Base-by-base conservation (phyloP, 164 flowering plant species). In the Sedum album region DNA sequence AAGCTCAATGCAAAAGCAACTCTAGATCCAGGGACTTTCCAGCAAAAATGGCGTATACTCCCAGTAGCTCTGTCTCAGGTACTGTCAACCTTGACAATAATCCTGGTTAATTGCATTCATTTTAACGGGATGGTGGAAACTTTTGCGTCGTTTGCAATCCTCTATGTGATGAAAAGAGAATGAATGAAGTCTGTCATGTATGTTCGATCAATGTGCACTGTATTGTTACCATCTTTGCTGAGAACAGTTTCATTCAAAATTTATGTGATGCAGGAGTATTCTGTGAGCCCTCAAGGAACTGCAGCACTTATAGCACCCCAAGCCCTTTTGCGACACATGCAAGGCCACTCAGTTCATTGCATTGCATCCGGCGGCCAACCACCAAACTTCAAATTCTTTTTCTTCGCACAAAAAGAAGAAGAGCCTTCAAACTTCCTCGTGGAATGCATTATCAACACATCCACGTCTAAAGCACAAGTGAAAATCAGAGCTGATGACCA, bases 351-450 rank as follows among this genome's bases (percentile, higher is more conserved):
- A 68, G 83, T 95, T 69, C 93, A 91, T 53, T 92, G 96, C 80
- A 89, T 90, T 63, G 99, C 99, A 65, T 95, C 99, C 0, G 97
- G 97, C 9, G 97, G 99, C 70, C 89, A 92, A 79, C 70, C 96
- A 33, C 97, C 99, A n/a, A 90, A 88, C 76, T 86, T 88, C 80
- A 95, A 90, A 83, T 90, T 90, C 81, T 95, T 92, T 81, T 95
- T 95, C 87, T 88, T 83, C 75, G 97, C 97, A 31, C 97, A 95
- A 66, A 88, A 86, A 66, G 88, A 83, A 65, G 92, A 88, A 69
- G 93, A 83, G 28, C 42, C 86, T 6, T 81, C 90, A 2, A 75
- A 71, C 4, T 95, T 76, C 75, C 96, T 92, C 25, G 93, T 89
- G 53, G 94, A 95, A 76, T 95, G 98, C 64, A 64, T 90, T 65